Base-by-base conservation (phyloP, 441 rosid genomes). In the Cnidoscolus chayamansa region DNA sequence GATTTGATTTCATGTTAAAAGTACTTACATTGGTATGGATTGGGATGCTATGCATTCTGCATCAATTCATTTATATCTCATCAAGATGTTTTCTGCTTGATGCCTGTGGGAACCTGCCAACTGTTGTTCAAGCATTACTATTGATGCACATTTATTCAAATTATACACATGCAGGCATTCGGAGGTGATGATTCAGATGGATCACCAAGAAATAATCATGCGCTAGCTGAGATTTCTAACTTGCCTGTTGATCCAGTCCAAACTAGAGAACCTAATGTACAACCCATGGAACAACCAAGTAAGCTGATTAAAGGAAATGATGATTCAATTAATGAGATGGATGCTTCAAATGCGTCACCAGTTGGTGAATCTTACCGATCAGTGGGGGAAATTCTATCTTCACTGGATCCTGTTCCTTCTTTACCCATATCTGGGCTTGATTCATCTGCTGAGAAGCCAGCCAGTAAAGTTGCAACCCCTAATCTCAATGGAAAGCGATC, bases 161-260 rank as follows among this genome's bases (percentile, higher is more conserved):
- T 71, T 74, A 43, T 71, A 4, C 61, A 64, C 71, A 51, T 83
- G 76, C 83, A 95, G 99, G 96, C 90, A 60, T 85, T 92, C 87
- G 94, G 88, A 53, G 91, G 89, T 68, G 93, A 92, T 82, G 92
- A 90, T 77, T 95, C 90, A 25, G 98, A 89, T 84, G 96, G 86
- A 76, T 86, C 89, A 59, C 88, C 97, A 10, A 82, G 81, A 81
- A 81, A 85, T 72, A 77, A 70, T 76, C 85, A 73, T 72, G 82
- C 75, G 74, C 72, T 78, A 57, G 81, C 78, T 67, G 88, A 84
- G 82, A 84, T 76, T 79, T 77, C 85, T 77, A 83, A 76, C 67
- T 51, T 85, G 60, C 86, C 74, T 37, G 71, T 78, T 66, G 86
- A 85, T 82, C 73, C 87, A 79, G 78, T 62, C 76, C 81, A 81